Percentiles rank a stretch among this genome's conserved stretches.
phyloP scores from a whole-genome alignment of 2,329 filamentous ascomycete genomes.

The Neurospora crassa region DNA sequence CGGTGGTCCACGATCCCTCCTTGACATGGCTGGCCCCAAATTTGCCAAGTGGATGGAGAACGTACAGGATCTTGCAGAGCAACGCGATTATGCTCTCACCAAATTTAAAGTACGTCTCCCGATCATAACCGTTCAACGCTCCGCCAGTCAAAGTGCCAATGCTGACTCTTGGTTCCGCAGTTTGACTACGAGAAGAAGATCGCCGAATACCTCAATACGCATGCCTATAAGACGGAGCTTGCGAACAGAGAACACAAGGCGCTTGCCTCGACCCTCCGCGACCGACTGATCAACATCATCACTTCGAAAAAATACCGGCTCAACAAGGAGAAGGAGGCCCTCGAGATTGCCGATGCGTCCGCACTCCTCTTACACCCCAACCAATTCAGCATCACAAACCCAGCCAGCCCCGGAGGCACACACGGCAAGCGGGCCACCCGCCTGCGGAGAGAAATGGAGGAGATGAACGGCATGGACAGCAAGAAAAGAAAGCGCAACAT shows the following conservation, averaged over 20 bases:
- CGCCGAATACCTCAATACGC: slow-evolving; percentile 48
- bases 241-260: slow-evolving; percentile 52
- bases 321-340: slow-evolving; percentile 56
- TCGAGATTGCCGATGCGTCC: slow-evolving; percentile 58
- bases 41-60: slow-evolving; percentile 80
- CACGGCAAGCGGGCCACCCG: slow-evolving; percentile 55
- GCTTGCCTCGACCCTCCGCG: slow-evolving; percentile 50
- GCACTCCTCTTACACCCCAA: slow-evolving; percentile 58
- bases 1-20: slow-evolving; percentile 40
- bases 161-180: slow-evolving; percentile 28
- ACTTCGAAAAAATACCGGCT: slow-evolving; percentile 55
- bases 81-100: slow-evolving; percentile 74
- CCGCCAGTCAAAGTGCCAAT: background rate
- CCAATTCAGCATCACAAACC: slow-evolving; percentile 58
- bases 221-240: slow-evolving; percentile 52
- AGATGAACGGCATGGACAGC: slow-evolving; percentile 42
- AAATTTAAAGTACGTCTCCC: slow-evolving; percentile 60
- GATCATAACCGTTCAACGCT: background rate
- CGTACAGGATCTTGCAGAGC: slow-evolving; percentile 80
- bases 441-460: slow-evolving; percentile 51
- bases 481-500: slow-evolving; percentile 55
- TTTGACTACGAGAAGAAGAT: slow-evolving; percentile 54
- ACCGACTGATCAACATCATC: slow-evolving; percentile 58
- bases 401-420: slow-evolving; percentile 51
- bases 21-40: slow-evolving; percentile 70